phyloP scores from a whole-genome alignment of 225 moss, liverwort and hornwort genomes.

The Rhytidiadelphus loreus region DNA sequence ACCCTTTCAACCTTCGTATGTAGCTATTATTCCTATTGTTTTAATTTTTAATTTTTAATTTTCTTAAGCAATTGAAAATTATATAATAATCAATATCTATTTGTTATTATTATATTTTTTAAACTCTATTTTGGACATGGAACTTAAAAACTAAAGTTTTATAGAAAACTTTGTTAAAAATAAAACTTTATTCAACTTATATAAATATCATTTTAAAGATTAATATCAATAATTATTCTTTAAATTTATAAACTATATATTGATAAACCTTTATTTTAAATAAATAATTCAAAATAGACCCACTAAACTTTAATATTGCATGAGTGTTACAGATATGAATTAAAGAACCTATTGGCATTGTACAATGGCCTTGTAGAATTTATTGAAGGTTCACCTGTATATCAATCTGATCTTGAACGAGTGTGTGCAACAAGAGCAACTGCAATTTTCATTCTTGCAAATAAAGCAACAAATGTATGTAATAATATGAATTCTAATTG shows the following conservation, averaged over 20 bases:
- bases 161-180: too few species aligned
- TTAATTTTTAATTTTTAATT: neutral
- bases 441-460: conserved; percentile 75
- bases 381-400: conserved; percentile 73
- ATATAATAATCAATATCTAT: too few species aligned
- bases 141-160: too few species aligned
- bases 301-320: rapidly evolving
- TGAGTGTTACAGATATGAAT: conserved; percentile 43
- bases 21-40: neutral
- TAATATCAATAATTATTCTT: neutral
- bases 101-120: neutral
- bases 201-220: neutral
- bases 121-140: neutral
- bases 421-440: conserved; percentile 71
- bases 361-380: conserved; percentile 78
- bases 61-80: too few species aligned
- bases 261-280: neutral
- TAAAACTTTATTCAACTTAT: neutral
- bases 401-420: conserved; percentile 53
- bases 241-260: neutral
- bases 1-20: conserved; percentile 49
- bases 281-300: too few species aligned
- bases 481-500: neutral
- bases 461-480: conserved; percentile 39
- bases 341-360: conserved; percentile 58